A percentile compares a stretch with the other conserved stretches of the same genome.
These are phyloP conservation scores for Colletotrichum sp. DNA, from an alignment of 2,329 filamentous ascomycete species.

Conservation along the genomic window DNA sequence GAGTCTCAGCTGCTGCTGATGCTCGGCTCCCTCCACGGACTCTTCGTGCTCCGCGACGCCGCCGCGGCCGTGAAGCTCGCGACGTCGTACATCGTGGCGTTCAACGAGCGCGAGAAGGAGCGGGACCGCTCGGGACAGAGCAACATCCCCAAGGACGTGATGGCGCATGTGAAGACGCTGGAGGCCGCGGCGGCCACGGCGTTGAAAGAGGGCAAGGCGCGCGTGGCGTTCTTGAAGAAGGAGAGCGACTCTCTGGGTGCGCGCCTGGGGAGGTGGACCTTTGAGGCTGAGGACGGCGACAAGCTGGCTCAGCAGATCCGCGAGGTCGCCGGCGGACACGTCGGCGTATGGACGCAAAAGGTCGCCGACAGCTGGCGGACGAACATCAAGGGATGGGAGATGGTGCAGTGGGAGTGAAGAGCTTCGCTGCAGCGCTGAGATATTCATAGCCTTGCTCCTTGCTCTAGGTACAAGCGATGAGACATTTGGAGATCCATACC, in stretches of 20 bases:
- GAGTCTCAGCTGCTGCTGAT: constrained; percentile 21
- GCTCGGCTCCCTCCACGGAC: constrained; percentile 38
- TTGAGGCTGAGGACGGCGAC: constrained; percentile 6
- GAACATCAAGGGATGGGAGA: constrained; percentile 29
- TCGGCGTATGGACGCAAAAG: constrained; percentile 21
- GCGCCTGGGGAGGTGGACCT: constrained; percentile 31
- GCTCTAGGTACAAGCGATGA: not conserved
- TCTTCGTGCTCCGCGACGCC: constrained; percentile 43
- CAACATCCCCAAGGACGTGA: constrained; percentile 40
- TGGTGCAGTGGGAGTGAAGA: constrained; percentile 26
- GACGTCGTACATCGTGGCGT: constrained; percentile 37
- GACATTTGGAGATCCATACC: not conserved
- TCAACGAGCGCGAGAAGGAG: constrained; percentile 44
- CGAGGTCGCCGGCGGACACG: not conserved
- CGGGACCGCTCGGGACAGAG: constrained; percentile 43
- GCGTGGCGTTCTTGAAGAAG: constrained; percentile 32
- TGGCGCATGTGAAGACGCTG: constrained; percentile 37
- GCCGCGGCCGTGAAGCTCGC: constrained; percentile 36
- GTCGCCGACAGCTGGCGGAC: constrained; percentile 27
- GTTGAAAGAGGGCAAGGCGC: constrained; percentile 36
- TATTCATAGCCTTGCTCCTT: not conserved
- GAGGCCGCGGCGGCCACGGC: constrained; percentile 31
- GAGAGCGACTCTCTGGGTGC: constrained; percentile 31
- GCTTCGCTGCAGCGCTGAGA: not conserved
- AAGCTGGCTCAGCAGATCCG: constrained; percentile 7